These are phyloP conservation scores for Cucurbita maxima DNA, from an alignment of 306 rosid species.

Conservation along the genomic window DNA sequence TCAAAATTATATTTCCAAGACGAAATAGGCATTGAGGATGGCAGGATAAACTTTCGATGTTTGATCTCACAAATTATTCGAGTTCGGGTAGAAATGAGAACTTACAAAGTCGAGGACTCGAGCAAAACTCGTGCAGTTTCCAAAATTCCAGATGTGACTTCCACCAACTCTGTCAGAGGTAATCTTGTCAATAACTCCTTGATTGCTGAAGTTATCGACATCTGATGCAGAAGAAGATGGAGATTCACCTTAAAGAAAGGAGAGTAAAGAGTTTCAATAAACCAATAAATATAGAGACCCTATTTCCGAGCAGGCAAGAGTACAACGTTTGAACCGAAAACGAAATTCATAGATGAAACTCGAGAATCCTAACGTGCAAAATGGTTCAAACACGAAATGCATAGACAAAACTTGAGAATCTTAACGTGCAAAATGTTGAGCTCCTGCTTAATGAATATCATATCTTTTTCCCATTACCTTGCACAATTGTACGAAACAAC, in stretches of 20 bases:
- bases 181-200: slow-evolving; percentile 26
- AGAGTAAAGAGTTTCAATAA: not conserved
- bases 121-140: slow-evolving; percentile 22
- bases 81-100: not conserved
- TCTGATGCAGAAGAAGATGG: slow-evolving; percentile 64
- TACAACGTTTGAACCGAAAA: not conserved
- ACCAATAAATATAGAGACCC: not conserved
- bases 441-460: not conserved
- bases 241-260: slow-evolving; percentile 31
- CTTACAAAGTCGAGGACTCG: slow-evolving; percentile 53
- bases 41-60: not conserved
- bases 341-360: not conserved
- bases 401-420: not conserved
- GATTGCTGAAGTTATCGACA: slow-evolving; percentile 49
- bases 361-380: not conserved
- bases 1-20: not conserved
- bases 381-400: not conserved
- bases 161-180: slow-evolving; percentile 22
- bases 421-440: not conserved
- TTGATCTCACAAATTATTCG: not conserved
- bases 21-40: not conserved
- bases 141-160: slow-evolving; percentile 29
- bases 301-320: not conserved
- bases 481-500: slow-evolving; percentile 41
- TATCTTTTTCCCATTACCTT: slow-evolving; percentile 31